phyloP scores from a whole-genome alignment of 345 rosid species.

The Eutrema yunnanense region DNA sequence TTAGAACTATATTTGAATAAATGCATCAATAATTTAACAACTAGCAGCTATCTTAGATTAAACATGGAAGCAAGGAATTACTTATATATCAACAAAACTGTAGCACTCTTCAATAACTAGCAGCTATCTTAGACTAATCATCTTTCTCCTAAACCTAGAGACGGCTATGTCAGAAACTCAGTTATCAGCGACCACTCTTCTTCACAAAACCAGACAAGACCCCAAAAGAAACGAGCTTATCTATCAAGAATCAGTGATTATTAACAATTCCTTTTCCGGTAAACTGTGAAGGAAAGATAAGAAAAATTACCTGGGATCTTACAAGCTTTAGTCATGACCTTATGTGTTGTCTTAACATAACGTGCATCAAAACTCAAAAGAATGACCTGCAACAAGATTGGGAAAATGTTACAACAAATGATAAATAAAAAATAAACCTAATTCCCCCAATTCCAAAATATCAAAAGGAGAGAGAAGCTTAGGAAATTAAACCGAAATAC shows the following conservation, averaged over 20 bases:
- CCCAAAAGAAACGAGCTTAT: background rate
- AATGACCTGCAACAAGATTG: background rate
- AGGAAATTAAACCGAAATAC: background rate
- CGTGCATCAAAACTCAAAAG: background rate
- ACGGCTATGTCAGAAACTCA: too few species aligned
- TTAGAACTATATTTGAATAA: background rate
- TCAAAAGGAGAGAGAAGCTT: background rate
- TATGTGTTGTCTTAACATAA: background rate
- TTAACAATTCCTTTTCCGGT: too few species aligned
- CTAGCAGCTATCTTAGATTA: background rate
- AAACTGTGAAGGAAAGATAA: background rate
- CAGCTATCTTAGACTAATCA: background rate
- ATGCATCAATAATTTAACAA: too few species aligned
- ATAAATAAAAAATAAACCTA: background rate
- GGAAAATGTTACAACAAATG: background rate
- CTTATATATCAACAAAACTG: too few species aligned
- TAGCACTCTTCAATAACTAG: too few species aligned
- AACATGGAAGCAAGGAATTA: background rate
- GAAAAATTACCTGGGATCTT: slow-evolving; percentile 1
- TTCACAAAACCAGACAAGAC: background rate
- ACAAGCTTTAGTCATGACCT: background rate
- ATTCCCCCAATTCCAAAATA: too few species aligned
- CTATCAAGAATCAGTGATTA: background rate
- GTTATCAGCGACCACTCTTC: too few species aligned
- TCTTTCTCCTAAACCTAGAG: background rate